Evolutionary conservation across 1,284 basidiomycete species (phyloP).

Genomic region (Quambalaria eucalypti): DNA sequence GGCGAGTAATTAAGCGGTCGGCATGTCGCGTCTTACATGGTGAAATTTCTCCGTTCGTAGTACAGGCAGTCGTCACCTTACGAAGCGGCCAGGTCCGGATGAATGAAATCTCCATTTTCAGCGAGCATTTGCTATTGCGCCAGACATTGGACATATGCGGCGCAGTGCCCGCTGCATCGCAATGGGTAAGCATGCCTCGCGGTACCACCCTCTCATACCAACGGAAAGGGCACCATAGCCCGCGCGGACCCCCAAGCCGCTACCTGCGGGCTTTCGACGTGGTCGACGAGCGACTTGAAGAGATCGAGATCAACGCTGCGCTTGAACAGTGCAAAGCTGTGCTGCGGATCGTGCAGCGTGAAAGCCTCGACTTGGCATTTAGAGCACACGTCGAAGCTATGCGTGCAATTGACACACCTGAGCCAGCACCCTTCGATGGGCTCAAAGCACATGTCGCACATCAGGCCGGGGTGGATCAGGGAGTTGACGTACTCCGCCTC

Average conservation of each 20-base stretch:
- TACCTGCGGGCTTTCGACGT: background rate
- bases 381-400: background rate
- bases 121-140: too few species aligned
- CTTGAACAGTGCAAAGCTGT: conserved; percentile 1
- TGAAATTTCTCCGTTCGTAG: too few species aligned
- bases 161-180: too few species aligned
- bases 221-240: background rate
- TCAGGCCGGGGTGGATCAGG: background rate
- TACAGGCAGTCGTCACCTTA: too few species aligned
- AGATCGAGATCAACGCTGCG: conserved; percentile 4
- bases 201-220: background rate
- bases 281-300: conserved; percentile 3
- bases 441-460: background rate
- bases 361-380: background rate
- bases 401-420: background rate
- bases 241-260: background rate
- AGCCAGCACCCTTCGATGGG: background rate
- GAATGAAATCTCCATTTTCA: too few species aligned
- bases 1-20: too few species aligned
- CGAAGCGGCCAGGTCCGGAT: too few species aligned
- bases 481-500: background rate
- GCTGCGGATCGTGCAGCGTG: background rate
- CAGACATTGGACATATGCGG: too few species aligned
- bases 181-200: too few species aligned
- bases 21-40: too few species aligned